Conservation (phyloP, 2,329 filamentous ascomycete genomes). For the Colletotrichum sp. region DNA sequence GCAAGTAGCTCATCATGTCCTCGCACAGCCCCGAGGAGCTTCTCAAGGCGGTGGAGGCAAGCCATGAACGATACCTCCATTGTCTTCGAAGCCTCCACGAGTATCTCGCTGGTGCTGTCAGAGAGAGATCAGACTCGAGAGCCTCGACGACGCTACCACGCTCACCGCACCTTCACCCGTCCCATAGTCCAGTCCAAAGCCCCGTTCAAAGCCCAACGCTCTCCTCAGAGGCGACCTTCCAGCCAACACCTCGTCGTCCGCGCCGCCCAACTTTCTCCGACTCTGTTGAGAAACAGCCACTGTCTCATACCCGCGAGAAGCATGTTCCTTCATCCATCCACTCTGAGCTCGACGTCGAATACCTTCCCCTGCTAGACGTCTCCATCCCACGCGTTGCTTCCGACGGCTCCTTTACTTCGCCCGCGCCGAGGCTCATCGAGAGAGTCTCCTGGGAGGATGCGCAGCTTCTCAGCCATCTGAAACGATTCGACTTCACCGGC, state of each 20-base stretch:
- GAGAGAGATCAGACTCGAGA: constrained; percentile 2
- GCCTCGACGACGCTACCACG: constrained; percentile 31
- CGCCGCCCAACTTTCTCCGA: constrained; percentile 32
- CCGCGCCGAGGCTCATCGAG: not conserved
- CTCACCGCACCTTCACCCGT: constrained; percentile 53
- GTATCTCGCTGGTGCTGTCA: constrained; percentile 16
- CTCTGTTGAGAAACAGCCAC: constrained; percentile 19
- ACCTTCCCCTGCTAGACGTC: constrained; percentile 17
- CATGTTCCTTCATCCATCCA: constrained; percentile 21
- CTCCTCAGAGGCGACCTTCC: constrained; percentile 1
- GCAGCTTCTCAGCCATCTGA: constrained; percentile 44
- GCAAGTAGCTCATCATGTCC: not conserved
- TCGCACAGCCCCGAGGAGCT: constrained; percentile 36
- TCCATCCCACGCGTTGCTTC: not conserved
- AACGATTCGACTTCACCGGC: constrained; percentile 45
- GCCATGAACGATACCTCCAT: constrained; percentile 38
- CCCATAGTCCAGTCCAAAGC: constrained; percentile 11
- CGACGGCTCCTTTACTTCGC: not conserved
- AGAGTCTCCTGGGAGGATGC: constrained; percentile 35
- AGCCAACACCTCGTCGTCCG: constrained; percentile 19
- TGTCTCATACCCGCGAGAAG: constrained; percentile 18
- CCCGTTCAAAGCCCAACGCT: constrained; percentile 10
- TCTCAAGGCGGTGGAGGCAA: constrained; percentile 34
- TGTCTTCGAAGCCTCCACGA: constrained; percentile 33
- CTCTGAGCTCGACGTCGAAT: constrained; percentile 23